Evolutionary conservation across 129 eudicot species (phyloP), one percentile per base, ranked within the genome.

Genomic region (Silybum marianum): DNA sequence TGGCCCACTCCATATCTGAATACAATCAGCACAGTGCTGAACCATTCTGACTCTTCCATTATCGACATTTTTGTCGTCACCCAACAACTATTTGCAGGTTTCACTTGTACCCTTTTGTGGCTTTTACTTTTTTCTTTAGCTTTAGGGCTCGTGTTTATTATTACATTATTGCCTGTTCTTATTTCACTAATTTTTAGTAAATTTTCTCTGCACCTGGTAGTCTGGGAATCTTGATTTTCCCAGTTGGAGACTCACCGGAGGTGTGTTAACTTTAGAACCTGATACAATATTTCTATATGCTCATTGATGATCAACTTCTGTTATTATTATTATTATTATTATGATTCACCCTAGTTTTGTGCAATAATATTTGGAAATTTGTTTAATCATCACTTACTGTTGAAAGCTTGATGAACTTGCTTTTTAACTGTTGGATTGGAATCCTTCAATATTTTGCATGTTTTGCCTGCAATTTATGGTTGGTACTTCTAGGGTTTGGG

Each of bases 201-300:
- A 63, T 78, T 72, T 72, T 78, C 26, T 80, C 74, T 89, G 98
- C 98, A 86, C 98, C 98, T 93, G 94, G 98, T 89, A 75, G 94
- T 88, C 94, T 71, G 82, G 81, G 48, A 78, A 26, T 77, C 42
- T 78, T 62, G 12, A 46, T 38, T 87, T 87, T 72, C 85, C 81
- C 36, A 86, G 86, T 78, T 68, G 83, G 78, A 75, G 98, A 78
- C 90, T 91, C 86, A 83, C 90, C 96, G 76, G 98, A 88, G 98
- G 96, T 93, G 96, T 93, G 98, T 80, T 89, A 75, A 84, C 23
- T 48, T 51, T 80, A 77, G 82, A 77, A 72, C 30, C 32, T 79
- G 86, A 83, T 62, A 60, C 73, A 71, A 58, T 51, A 83, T 77
- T 60, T 75, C 65, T 19, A 14, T 69, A 58, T 83, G 82, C 67